These are phyloP conservation scores for Xylaria sp. DNA, from an alignment of 2,329 filamentous ascomycete species.

Conservation along the genomic window DNA sequence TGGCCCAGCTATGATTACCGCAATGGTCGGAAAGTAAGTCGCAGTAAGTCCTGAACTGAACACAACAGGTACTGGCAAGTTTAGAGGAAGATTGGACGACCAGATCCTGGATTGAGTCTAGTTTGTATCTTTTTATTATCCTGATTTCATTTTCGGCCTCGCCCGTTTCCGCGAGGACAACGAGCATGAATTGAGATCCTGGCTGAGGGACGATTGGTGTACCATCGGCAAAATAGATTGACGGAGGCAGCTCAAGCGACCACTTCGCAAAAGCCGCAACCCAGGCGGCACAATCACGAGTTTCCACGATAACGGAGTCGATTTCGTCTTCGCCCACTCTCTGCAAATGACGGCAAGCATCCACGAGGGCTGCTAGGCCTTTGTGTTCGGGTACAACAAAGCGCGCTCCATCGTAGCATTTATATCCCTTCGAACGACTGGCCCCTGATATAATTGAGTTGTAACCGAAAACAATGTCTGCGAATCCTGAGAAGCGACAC, in stretches of 20 bases:
- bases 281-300: conserved; percentile 7
- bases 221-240: no score
- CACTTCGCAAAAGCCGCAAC: conserved; percentile 22
- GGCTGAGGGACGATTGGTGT: no score
- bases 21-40: no score
- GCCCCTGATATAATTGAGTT: background rate
- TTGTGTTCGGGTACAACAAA: background rate
- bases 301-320: conserved; percentile 1
- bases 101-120: no score
- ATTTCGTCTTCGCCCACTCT: conserved; percentile 1
- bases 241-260: conserved; percentile 15
- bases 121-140: no score
- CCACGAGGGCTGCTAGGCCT: conserved; percentile 12
- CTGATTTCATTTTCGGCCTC: no score
- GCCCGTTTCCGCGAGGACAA: no score
- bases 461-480: conserved; percentile 16
- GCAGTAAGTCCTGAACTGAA: no score
- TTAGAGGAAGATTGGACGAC: no score
- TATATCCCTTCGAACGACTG: background rate
- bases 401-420: background rate
- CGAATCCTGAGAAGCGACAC: conserved; percentile 16
- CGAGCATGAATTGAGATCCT: no score
- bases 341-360: conserved; percentile 24
- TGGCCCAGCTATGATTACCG: no score
- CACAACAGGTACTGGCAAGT: no score